Conservation (phyloP, 2,329 filamentous ascomycete genomes). For the Emergomyces pasteurianus region DNA sequence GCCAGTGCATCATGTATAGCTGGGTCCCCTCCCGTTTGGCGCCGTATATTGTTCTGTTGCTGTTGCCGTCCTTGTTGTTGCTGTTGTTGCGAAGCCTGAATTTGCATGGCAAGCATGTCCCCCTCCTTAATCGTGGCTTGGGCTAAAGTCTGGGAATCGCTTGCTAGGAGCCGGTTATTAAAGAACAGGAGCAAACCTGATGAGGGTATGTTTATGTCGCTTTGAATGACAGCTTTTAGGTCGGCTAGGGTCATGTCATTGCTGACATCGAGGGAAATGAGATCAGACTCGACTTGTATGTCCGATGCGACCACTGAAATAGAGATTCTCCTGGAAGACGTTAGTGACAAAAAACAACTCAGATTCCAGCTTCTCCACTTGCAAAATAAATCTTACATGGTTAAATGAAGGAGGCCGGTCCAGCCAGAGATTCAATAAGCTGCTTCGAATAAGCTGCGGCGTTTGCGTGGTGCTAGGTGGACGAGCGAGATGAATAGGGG, state of each 20-base stretch:
- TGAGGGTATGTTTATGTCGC: conserved; percentile 63
- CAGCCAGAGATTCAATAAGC: neutral
- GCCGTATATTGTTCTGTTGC: neutral
- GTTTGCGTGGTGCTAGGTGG: neutral
- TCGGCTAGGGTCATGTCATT: conserved; percentile 71
- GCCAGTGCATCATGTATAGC: conserved; percentile 11
- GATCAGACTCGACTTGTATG: conserved; percentile 53
- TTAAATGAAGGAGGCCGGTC: neutral
- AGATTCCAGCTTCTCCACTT: neutral
- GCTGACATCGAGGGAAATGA: conserved; percentile 72
- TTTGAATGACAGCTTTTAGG: conserved; percentile 78
- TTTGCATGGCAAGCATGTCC: conserved; percentile 84
- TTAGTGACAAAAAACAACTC: neutral
- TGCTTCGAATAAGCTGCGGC: neutral
- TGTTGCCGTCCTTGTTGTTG: neutral
- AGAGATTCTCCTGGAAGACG: conserved; percentile 61
- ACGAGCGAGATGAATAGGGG: neutral
- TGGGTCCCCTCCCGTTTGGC: neutral
- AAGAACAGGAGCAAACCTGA: conserved; percentile 75
- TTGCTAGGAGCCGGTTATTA: conserved; percentile 69
- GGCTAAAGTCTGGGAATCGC: conserved; percentile 69
- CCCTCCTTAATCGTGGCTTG: conserved; percentile 71
- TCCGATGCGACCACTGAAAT: conserved; percentile 70
- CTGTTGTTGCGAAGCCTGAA: conserved; percentile 29
- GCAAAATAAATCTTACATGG: neutral